Percentiles rank a stretch among this genome's conserved stretches.
Conservation (phyloP, 805 yeast genomes). For the Jamesozyma piceae region DNA sequence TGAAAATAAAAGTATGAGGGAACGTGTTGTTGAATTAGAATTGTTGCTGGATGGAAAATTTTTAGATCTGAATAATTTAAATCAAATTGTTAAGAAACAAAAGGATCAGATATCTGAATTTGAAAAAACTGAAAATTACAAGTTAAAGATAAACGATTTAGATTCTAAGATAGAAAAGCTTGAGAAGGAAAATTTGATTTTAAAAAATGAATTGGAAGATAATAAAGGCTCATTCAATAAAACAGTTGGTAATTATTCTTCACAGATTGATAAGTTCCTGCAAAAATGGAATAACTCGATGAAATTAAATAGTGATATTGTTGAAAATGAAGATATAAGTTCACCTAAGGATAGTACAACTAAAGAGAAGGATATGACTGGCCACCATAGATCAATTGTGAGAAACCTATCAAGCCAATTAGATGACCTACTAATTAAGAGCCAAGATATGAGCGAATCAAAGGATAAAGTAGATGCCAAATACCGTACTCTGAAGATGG, state of each 20-base stretch:
- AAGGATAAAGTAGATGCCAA: conserved; percentile 29
- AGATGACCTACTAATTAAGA: conserved; percentile 43
- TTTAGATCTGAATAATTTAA: conserved; percentile 43
- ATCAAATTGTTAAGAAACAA: conserved; percentile 46
- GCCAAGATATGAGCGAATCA: conserved; percentile 34
- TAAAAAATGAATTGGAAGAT: conserved; percentile 33
- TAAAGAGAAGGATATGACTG: background rate
- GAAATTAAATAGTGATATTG: background rate
- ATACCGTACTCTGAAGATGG: conserved; percentile 22
- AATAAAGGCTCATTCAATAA: conserved; percentile 28
- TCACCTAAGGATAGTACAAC: background rate
- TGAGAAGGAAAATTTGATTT: conserved; percentile 35
- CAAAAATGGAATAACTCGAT: conserved; percentile 18
- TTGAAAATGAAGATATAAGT: conserved; percentile 4
- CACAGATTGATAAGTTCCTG: conserved; percentile 23
- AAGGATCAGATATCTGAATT: conserved; percentile 39
- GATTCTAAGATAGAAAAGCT: conserved; percentile 38
- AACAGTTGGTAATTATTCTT: conserved; percentile 20
- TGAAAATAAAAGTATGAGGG: conserved; percentile 37
- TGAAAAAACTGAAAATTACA: conserved; percentile 36
- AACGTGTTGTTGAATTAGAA: conserved; percentile 39
- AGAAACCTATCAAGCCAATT: conserved; percentile 44
- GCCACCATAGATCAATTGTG: conserved; percentile 28
- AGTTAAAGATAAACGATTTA: conserved; percentile 40
- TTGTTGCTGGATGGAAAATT: conserved; percentile 46